Evolutionary conservation across 805 yeast genomes (phyloP).

Genomic region (Yarrowia hollandica): DNA sequence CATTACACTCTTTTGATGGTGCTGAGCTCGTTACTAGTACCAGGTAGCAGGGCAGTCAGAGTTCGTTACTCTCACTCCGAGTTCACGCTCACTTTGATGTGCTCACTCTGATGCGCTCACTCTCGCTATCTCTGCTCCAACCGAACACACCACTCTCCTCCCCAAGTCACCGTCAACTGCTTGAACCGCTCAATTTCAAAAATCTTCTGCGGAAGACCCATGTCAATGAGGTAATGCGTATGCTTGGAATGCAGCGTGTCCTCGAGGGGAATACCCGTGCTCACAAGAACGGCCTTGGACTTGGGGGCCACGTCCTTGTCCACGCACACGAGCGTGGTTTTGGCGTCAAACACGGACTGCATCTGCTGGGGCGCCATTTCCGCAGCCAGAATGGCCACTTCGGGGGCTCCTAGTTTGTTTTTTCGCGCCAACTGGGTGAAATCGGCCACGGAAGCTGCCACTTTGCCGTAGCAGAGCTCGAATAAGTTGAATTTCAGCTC

Average conservation of each 20-base stretch:
- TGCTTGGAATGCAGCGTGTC: constrained; percentile 51
- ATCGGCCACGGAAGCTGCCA: neutral
- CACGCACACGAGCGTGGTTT: constrained; percentile 1
- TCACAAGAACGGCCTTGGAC: constrained; percentile 9
- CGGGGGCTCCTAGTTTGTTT: constrained; percentile 16
- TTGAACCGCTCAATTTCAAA: constrained; percentile 47
- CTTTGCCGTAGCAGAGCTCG: constrained; percentile 29
- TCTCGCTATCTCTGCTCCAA: neutral
- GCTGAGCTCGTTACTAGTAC: too few relatives aligned
- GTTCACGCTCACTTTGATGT: too few relatives aligned
- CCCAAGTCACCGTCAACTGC: constrained; percentile 39
- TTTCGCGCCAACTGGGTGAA: constrained; percentile 3
- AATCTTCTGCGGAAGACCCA: constrained; percentile 65
- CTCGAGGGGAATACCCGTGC: constrained; percentile 32
- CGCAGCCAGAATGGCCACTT: constrained; percentile 1
- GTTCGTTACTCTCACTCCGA: too few relatives aligned
- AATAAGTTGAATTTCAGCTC: constrained; percentile 25
- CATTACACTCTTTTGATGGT: too few relatives aligned
- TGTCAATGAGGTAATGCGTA: constrained; percentile 61
- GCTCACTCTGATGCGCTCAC: neutral
- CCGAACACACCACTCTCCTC: constrained; percentile 24
- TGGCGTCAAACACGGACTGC: constrained; percentile 4
- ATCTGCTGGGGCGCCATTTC: neutral
- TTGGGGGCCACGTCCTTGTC: neutral
- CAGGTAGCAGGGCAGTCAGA: too few relatives aligned